Evolutionary conservation across 345 rosid species (phyloP).

Genomic region (Salix udensis): DNA sequence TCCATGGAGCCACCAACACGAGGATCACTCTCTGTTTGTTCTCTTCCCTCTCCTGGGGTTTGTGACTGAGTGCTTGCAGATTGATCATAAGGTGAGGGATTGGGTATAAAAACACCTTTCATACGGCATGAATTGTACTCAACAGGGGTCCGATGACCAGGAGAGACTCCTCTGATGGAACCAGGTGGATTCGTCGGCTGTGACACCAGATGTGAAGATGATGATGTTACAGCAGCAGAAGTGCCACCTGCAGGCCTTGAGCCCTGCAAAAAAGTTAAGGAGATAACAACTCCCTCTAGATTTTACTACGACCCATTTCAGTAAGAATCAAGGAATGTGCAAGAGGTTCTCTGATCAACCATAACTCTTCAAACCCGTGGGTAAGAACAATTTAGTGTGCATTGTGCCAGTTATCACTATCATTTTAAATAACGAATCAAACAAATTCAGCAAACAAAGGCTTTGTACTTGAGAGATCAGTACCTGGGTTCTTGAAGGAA

Average conservation of each 20-base stretch:
- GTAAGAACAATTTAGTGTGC: background rate
- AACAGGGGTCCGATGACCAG: conserved; percentile 52
- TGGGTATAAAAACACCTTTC: conserved; percentile 77
- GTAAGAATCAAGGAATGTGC: conserved; percentile 2
- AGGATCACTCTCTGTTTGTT: conserved; percentile 44
- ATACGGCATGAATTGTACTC: conserved; percentile 65
- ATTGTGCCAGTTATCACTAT: background rate
- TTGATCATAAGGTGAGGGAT: conserved; percentile 58
- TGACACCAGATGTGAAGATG: conserved; percentile 62
- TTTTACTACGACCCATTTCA: background rate
- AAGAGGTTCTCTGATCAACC: background rate
- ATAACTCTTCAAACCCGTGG: background rate
- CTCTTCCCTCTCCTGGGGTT: conserved; percentile 54
- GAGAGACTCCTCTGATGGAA: conserved; percentile 54
- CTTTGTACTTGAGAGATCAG: conserved; percentile 12
- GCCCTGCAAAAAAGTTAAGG: conserved; percentile 43
- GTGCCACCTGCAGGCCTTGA: conserved; percentile 65
- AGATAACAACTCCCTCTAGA: background rate
- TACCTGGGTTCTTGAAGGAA: conserved; percentile 95
- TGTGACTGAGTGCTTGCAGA: conserved; percentile 43
- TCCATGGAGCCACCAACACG: conserved; percentile 47
- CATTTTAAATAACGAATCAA: background rate
- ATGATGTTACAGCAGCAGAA: conserved; percentile 43
- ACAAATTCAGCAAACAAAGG: background rate
- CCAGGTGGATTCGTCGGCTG: conserved; percentile 59